Evolutionary conservation across 805 yeast genomes (phyloP).

Genomic region (Hemisphaericaspora nanyangensis): DNA sequence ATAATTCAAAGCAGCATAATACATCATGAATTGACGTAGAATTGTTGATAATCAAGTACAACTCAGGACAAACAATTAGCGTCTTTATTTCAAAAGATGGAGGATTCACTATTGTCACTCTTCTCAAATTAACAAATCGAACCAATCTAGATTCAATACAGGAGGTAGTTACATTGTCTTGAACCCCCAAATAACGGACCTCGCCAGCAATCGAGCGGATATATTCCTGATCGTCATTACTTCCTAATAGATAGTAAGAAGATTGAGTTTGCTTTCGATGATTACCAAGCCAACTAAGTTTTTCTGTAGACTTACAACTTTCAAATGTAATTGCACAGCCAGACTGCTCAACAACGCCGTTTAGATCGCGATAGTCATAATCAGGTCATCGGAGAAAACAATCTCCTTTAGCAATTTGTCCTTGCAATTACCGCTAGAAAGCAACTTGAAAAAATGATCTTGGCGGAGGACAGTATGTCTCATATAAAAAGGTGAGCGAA

Average conservation of each 20-base stretch:
- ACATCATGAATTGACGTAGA: background rate
- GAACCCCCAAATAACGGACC: background rate
- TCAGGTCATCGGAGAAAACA: background rate
- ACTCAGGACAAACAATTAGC: background rate
- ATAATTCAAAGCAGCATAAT: background rate
- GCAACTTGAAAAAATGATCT: background rate
- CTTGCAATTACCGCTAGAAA: background rate
- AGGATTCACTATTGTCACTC: background rate
- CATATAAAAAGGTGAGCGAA: background rate
- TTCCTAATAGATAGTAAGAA: background rate
- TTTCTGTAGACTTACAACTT: background rate
- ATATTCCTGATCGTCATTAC: background rate
- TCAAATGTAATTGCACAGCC: background rate
- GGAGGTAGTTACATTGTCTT: background rate
- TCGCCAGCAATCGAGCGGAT: background rate
- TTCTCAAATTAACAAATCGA: no score
- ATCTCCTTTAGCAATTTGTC: background rate
- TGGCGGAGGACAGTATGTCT: background rate
- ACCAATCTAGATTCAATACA: background rate
- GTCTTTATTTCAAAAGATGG: background rate
- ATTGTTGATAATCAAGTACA: no score
- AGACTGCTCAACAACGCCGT: background rate
- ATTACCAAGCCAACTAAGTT: background rate
- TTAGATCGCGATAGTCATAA: background rate
- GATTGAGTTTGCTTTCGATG: background rate